Evolutionary conservation across 2,329 filamentous ascomycete genomes (phyloP), one percentile per base, ranked within the genome.

Genomic region (Trichophyton rubrum): DNA sequence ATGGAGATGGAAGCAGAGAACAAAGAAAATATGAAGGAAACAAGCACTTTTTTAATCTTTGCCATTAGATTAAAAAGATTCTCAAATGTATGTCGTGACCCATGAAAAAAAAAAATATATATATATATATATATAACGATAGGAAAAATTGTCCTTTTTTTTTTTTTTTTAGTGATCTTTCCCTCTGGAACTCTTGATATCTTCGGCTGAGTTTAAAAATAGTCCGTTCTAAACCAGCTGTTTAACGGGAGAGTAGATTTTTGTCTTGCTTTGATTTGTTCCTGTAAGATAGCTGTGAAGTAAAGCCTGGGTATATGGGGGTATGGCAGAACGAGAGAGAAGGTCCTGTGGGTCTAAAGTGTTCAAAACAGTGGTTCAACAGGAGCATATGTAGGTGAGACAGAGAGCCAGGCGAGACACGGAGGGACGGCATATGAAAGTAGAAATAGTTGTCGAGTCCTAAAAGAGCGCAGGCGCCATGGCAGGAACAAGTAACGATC

Each of bases 41-140:
- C 22, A 33, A 53, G n/a, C 13, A 53, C 49, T 53, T 53, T 53
- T 53, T 53, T 53, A 53, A 53, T 53, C 49, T 53, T 53, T 53
- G 49, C 49, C 49, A 24, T 53, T 53, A 53, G 49, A 53, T 53
- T 53, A 53, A 53, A 53, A 53, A 53, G 49, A 53, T 53, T 53
- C 24, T 24, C 22, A 53, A 30, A 30, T 53, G 49, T 53, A 53
- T 53, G 49, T 53, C 49, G 49, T 53, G 20, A 53, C 49, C 49
- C 49, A 53, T 53, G 49, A 53, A 53, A 35, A 35, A 35, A 53
- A 35, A 35, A 35, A 53, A n/a, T n/a, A n/a, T n/a, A n/a, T n/a
- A n/a, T n/a, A n/a, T n/a, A n/a, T n/a, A n/a, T n/a, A n/a, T n/a
- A 22, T 53, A 53, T 53, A 53, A 33, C 17, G 49, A 53, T 53